phyloP scores from a whole-genome alignment of 805 yeast species.

The Barnettozyma salicaria region DNA sequence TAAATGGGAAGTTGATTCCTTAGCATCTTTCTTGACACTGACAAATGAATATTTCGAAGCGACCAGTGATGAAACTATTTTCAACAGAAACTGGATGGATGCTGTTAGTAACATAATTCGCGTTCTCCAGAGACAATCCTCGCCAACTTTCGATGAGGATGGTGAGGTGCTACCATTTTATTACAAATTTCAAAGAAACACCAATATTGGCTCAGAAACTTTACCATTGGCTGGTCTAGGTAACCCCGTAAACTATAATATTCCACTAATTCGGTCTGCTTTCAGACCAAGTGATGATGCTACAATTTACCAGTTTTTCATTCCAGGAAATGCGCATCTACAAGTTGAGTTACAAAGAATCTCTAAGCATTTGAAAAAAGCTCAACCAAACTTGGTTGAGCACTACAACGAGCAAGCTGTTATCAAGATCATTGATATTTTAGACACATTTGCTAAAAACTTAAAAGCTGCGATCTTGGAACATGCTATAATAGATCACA shows the following conservation, averaged over 20 bases:
- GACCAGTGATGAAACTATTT: constrained; percentile 42
- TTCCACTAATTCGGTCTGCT: constrained; percentile 74
- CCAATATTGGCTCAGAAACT: constrained; percentile 77
- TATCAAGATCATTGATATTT: constrained; percentile 24
- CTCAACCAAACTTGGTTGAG: constrained; percentile 10
- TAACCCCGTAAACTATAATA: constrained; percentile 67
- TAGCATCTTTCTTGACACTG: constrained; percentile 75
- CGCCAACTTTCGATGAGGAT: constrained; percentile 48
- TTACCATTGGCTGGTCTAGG: constrained; percentile 75
- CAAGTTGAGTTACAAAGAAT: constrained; percentile 51
- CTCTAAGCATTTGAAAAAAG: constrained; percentile 24
- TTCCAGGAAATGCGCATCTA: constrained; percentile 82
- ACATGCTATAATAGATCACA: constrained; percentile 63
- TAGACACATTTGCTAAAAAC: constrained; percentile 33
- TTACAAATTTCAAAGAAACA: constrained; percentile 68
- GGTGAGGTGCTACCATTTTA: constrained; percentile 39
- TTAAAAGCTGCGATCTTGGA: constrained; percentile 53
- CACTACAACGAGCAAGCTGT: too few relatives aligned
- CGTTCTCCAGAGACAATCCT: constrained; percentile 53
- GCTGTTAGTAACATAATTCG: constrained; percentile 49
- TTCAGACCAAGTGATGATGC: constrained; percentile 90
- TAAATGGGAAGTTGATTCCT: constrained; percentile 81
- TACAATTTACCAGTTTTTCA: constrained; percentile 67
- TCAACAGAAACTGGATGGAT: constrained; percentile 46
- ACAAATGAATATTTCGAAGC: constrained; percentile 61